Conservation (phyloP, 176 grass and related monocot genomes). For the Musa schizocarpa region DNA sequence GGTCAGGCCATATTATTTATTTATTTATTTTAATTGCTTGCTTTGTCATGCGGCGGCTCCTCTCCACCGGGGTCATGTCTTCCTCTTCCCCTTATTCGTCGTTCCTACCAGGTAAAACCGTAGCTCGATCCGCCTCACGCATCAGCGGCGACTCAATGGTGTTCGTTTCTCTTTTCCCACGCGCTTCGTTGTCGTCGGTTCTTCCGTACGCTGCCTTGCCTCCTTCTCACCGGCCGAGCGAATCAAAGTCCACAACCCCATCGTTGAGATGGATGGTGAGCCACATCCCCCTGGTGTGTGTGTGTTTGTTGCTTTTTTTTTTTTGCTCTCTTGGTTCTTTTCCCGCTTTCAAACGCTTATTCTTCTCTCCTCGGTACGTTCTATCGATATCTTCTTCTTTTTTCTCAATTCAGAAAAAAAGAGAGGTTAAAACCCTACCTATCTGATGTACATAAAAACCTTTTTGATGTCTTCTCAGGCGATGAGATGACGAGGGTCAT, state of each 20-base stretch:
- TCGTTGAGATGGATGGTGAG: constrained; percentile 19
- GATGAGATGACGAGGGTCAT: constrained; percentile 16
- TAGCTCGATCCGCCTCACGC: too few species aligned
- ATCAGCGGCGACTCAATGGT: background rate
- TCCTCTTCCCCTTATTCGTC: too few species aligned
- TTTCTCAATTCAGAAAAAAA: too few species aligned
- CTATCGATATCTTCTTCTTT: too few species aligned
- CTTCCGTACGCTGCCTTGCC: constrained; percentile 5
- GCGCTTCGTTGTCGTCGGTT: background rate
- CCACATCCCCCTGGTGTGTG: background rate
- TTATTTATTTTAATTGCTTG: too few species aligned
- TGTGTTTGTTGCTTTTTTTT: background rate
- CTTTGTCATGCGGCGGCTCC: too few species aligned
- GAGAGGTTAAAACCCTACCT: too few species aligned
- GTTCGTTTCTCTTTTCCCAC: background rate
- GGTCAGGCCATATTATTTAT: too few species aligned
- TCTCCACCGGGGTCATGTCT: too few species aligned
- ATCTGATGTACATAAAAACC: background rate
- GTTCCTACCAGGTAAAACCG: too few species aligned
- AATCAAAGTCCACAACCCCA: constrained; percentile 13
- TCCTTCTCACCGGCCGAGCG: background rate
- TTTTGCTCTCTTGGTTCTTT: background rate
- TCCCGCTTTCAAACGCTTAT: too few species aligned
- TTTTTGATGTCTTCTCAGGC: background rate
- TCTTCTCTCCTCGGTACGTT: too few species aligned